These are phyloP conservation scores for Kwoniella sp. DNA, from an alignment of 768 basidiomycete genomes.

Conservation along the genomic window DNA sequence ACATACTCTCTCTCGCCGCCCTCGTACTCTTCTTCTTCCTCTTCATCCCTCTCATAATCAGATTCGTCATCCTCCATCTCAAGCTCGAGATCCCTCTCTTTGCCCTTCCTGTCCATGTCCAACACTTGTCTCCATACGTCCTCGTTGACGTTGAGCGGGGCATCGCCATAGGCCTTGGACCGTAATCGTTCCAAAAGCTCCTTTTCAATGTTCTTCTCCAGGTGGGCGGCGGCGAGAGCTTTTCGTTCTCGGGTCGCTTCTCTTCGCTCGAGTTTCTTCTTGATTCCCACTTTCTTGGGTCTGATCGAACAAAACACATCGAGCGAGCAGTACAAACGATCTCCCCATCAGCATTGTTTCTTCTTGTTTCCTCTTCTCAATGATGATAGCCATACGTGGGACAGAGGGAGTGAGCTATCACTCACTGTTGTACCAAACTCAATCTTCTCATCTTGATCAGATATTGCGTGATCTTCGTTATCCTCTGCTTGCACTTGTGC, in stretches of 20 bases:
- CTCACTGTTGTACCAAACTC: constrained; percentile 81
- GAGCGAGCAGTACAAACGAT: no score
- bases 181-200: constrained; percentile 94
- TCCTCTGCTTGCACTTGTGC: constrained; percentile 98
- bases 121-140: constrained; percentile 90
- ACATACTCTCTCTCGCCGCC: constrained; percentile 64
- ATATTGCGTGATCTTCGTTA: constrained; percentile 99
- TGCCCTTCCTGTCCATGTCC: constrained; percentile 66
- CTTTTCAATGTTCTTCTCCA: constrained; percentile 92
- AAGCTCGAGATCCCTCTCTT: constrained; percentile 57
- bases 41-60: constrained; percentile 58
- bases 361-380: background rate
- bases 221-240: constrained; percentile 89
- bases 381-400: no score
- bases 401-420: constrained; percentile 22
- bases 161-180: constrained; percentile 95
- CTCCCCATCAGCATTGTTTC: background rate
- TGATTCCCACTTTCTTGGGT: constrained; percentile 88
- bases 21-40: constrained; percentile 58
- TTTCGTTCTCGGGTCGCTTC: constrained; percentile 92
- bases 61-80: constrained; percentile 61
- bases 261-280: constrained; percentile 93
- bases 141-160: constrained; percentile 97
- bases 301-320: constrained; percentile 57
- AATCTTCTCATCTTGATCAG: constrained; percentile 96